Evolutionary conservation across 108 stramenopile genomes (phyloP).

Genomic region (Aurantiochytrium sp.): DNA sequence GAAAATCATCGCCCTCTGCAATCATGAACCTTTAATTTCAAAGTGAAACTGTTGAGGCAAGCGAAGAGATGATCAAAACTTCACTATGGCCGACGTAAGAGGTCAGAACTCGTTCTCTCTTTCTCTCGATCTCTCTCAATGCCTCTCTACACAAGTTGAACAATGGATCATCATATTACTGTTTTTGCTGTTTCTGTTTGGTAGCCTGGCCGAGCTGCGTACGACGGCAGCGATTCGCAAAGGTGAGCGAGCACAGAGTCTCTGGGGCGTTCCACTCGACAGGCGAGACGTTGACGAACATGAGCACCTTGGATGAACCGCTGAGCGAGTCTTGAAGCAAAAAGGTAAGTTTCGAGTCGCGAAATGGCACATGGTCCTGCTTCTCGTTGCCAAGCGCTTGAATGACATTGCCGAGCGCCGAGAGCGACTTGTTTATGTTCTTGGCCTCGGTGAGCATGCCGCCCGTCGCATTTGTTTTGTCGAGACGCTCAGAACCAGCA

Average conservation of each 20-base stretch:
- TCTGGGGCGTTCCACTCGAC: conserved; percentile 66
- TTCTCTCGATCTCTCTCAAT: neutral
- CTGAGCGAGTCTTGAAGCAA: conserved; percentile 71
- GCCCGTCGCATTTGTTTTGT: conserved; percentile 23
- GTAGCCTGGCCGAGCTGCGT: conserved; percentile 35
- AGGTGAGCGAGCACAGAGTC: conserved; percentile 70
- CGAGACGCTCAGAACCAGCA: conserved; percentile 52
- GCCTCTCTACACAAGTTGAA: no score
- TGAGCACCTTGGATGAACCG: conserved; percentile 80
- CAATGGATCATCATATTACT: no score
- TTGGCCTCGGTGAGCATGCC: conserved; percentile 48
- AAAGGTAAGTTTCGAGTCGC: conserved; percentile 85
- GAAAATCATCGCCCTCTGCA: no score
- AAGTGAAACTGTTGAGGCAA: no score
- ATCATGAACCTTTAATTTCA: no score
- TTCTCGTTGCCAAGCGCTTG: conserved; percentile 34
- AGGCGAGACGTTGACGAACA: conserved; percentile 82
- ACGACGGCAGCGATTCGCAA: conserved; percentile 50
- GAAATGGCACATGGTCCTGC: conserved; percentile 67
- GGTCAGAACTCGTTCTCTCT: neutral
- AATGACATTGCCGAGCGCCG: conserved; percentile 56
- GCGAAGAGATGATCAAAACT: no score
- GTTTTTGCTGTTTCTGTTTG: neutral
- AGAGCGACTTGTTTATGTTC: conserved; percentile 51
- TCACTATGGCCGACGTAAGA: no score